These are phyloP conservation scores for Ogataea haglerorum DNA, from an alignment of 805 yeast genomes.

Conservation along the genomic window DNA sequence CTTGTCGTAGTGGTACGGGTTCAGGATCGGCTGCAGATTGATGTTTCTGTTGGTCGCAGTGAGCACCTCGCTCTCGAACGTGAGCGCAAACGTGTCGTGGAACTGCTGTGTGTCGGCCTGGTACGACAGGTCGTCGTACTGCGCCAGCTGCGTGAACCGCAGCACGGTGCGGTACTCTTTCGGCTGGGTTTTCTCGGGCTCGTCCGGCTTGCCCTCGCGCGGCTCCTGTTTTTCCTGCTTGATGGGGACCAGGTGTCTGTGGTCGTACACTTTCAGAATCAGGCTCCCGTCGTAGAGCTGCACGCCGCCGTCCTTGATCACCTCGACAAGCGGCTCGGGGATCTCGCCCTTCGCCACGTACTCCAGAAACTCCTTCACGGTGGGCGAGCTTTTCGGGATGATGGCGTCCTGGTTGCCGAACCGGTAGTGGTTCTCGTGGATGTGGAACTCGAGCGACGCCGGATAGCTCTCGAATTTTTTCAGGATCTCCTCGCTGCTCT, in stretches of 20 bases:
- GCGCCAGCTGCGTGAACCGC: slow-evolving; percentile 74
- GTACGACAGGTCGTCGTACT: slow-evolving; percentile 80
- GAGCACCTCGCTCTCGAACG: slow-evolving; percentile 85
- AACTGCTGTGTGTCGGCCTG: slow-evolving; percentile 79
- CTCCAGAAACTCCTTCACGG: slow-evolving; percentile 74
- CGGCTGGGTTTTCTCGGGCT: slow-evolving; percentile 40
- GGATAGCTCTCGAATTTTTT: slow-evolving; percentile 73
- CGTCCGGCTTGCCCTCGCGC: slow-evolving; percentile 1
- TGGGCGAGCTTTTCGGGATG: slow-evolving; percentile 74
- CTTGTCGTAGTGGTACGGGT: slow-evolving; percentile 55
- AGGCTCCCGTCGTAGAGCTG: slow-evolving; percentile 87
- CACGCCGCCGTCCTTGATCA: slow-evolving; percentile 80
- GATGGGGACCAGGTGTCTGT: slow-evolving; percentile 46
- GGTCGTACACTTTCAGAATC: slow-evolving; percentile 83
- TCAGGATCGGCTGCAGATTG: slow-evolving; percentile 68
- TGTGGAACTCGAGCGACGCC: slow-evolving; percentile 84
- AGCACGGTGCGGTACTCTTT: slow-evolving; percentile 74
- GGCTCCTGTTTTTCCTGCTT: slow-evolving; percentile 9
- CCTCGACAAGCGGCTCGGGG: slow-evolving; percentile 87
- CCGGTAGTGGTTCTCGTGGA: slow-evolving; percentile 85
- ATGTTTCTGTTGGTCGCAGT: slow-evolving; percentile 75
- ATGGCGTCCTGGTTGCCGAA: slow-evolving; percentile 88
- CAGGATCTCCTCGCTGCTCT: slow-evolving; percentile 68
- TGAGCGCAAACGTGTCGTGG: slow-evolving; percentile 73
- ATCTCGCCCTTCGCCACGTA: slow-evolving; percentile 78